phyloP scores from a whole-genome alignment of 345 rosid species.

The Hypericum androsaemum region DNA sequence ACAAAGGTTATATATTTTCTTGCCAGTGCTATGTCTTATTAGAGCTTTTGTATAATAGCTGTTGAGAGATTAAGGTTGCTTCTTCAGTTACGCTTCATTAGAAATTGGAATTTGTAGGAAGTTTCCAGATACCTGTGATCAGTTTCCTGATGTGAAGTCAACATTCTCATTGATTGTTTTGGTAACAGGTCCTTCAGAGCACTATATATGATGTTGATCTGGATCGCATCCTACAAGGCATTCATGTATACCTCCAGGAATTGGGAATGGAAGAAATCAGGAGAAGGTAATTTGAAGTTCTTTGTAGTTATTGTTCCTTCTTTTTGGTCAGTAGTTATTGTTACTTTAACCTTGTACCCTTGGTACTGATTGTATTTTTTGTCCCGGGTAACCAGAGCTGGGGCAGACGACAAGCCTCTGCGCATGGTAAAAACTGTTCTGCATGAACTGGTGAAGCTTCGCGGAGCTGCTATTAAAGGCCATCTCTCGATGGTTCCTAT shows the following conservation, averaged over 20 bases:
- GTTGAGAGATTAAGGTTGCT: no score
- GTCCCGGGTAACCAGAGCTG: conserved; percentile 48
- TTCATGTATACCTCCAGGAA: conserved; percentile 91
- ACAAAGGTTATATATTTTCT: conserved; percentile 55
- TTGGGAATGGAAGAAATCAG: conserved; percentile 99
- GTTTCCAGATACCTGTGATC: no score
- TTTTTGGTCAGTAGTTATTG: neutral
- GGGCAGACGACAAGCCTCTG: conserved; percentile 97
- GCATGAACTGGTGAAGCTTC: conserved; percentile 97
- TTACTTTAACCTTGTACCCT: neutral
- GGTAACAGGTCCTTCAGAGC: conserved; percentile 76
- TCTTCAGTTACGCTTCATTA: no score
- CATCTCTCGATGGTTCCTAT: conserved; percentile 96
- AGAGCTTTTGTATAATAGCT: no score
- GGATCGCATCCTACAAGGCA: conserved; percentile 92
- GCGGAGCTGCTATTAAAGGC: conserved; percentile 97
- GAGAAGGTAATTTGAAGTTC: conserved; percentile 42
- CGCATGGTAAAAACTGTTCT: conserved; percentile 99
- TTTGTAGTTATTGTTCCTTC: neutral
- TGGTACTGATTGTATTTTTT: conserved; percentile 2
- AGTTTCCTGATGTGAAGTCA: neutral
- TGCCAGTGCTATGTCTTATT: neutral
- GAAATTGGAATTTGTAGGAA: no score
- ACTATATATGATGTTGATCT: conserved; percentile 97
- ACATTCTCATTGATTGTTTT: neutral